These are phyloP conservation scores for Tagetes patula DNA, from an alignment of 129 eudicot genomes.

Conservation along the genomic window DNA sequence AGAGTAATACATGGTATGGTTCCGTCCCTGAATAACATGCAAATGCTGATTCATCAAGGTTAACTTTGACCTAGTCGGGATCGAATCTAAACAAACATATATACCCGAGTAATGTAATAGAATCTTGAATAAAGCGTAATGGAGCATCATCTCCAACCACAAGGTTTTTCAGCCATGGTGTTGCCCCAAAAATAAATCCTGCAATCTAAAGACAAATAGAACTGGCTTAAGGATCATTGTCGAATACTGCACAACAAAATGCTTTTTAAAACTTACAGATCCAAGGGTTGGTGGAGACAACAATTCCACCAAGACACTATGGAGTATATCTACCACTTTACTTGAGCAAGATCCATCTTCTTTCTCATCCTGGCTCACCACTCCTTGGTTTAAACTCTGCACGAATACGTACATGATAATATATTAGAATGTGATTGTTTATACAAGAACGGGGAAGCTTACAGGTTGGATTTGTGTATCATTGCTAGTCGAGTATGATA, in stretches of 20 bases:
- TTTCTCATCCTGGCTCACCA: slow-evolving; percentile 24
- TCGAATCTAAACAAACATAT: background rate
- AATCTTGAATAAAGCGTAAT: slow-evolving; percentile 66
- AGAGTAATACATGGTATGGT: slow-evolving; percentile 88
- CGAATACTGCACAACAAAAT: background rate
- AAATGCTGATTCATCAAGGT: background rate
- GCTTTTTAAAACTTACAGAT: slow-evolving; percentile 49
- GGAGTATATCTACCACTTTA: slow-evolving; percentile 37
- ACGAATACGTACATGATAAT: background rate
- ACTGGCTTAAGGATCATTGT: too few relatives aligned
- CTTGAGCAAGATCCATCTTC: slow-evolving; percentile 27
- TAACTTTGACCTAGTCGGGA: background rate
- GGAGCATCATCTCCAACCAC: slow-evolving; percentile 69
- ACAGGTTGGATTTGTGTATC: slow-evolving; percentile 39
- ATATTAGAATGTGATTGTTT: background rate
- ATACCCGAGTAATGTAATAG: slow-evolving; percentile 74
- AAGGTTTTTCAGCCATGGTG: slow-evolving; percentile 59
- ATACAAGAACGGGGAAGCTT: slow-evolving; percentile 1
- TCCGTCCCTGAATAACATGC: slow-evolving; percentile 55
- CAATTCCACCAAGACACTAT: slow-evolving; percentile 56
- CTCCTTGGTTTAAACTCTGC: slow-evolving; percentile 36
- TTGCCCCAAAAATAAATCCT: slow-evolving; percentile 66
- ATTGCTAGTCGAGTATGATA: slow-evolving; percentile 28
- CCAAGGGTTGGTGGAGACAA: slow-evolving; percentile 84
- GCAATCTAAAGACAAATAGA: slow-evolving; percentile 38